These are phyloP conservation scores for Saccharomycopsis hybrid DNA, from an alignment of 1,139 yeast genomes.

Conservation along the genomic window DNA sequence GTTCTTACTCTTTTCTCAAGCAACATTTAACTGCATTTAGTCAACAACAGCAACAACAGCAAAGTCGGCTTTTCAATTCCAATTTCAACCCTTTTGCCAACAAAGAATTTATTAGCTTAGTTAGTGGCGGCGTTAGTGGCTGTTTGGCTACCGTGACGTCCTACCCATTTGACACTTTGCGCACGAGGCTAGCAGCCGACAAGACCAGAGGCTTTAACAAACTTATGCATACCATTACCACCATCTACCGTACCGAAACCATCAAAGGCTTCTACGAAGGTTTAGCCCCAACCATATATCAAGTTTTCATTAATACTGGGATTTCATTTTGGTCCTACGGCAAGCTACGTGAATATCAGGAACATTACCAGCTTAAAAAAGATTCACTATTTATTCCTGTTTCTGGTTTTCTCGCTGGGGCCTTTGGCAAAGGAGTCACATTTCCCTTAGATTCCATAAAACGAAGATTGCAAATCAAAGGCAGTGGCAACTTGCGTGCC, in stretches of 20 bases:
- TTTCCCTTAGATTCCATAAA: constrained; percentile 86
- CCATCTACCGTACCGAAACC: constrained; percentile 46
- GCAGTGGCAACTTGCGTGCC: constrained; percentile 28
- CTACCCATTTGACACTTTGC: constrained; percentile 80
- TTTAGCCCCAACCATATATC: constrained; percentile 51
- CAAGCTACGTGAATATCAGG: constrained; percentile 11
- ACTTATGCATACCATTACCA: constrained; percentile 36
- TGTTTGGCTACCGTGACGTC: constrained; percentile 62
- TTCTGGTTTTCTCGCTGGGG: constrained; percentile 77
- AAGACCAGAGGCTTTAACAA: constrained; percentile 38
- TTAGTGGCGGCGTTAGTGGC: constrained; percentile 79
- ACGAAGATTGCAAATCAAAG: constrained; percentile 67
- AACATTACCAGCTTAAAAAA: constrained; percentile 27
- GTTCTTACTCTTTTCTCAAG: constrained; percentile 58
- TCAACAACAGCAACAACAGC: background rate
- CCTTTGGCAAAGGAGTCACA: constrained; percentile 60
- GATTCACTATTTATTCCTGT: constrained; percentile 25
- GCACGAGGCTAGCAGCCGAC: constrained; percentile 77
- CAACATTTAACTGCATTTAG: background rate
- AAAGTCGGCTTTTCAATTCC: background rate
- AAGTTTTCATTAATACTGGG: constrained; percentile 63
- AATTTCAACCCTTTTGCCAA: background rate
- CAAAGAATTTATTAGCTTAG: constrained; percentile 6
- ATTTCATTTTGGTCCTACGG: constrained; percentile 63
- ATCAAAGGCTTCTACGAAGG: constrained; percentile 57